phyloP scores from a whole-genome alignment of 805 yeast species.

The Huiozyma sinensis region DNA sequence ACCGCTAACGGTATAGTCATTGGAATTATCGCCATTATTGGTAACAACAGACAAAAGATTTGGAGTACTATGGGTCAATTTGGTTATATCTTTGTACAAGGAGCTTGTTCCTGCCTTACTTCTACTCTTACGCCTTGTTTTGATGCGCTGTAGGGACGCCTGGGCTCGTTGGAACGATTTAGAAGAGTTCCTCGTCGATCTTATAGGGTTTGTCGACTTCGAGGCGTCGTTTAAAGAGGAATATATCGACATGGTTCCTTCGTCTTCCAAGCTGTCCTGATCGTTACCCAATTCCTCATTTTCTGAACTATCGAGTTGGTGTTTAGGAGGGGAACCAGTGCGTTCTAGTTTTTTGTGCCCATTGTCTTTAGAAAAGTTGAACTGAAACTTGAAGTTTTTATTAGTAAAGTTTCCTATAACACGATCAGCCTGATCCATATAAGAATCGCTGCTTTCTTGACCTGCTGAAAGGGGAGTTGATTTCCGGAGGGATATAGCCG shows the following conservation, averaged over 20 bases:
- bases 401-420: conserved; percentile 20
- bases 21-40: conserved; percentile 9
- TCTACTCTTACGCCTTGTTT: conserved; percentile 46
- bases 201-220: conserved; percentile 26
- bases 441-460: background rate
- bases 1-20: background rate
- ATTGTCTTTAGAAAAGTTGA: conserved; percentile 14
- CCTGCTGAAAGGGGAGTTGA: background rate
- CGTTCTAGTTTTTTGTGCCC: background rate
- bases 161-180: conserved; percentile 54
- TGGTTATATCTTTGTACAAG: conserved; percentile 14
- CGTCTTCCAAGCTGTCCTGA: conserved; percentile 38
- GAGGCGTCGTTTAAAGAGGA: conserved; percentile 37
- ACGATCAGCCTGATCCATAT: conserved; percentile 4
- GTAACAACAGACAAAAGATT: conserved; percentile 20
- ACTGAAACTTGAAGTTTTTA: conserved; percentile 26
- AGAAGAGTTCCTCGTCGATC: conserved; percentile 30
- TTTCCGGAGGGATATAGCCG: background rate
- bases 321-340: background rate
- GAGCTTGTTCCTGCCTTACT: conserved; percentile 29
- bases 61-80: conserved; percentile 26
- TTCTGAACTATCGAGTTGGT: background rate
- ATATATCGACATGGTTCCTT: conserved; percentile 57
- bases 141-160: conserved; percentile 52
- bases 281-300: background rate